phyloP scores from a whole-genome alignment of 2,329 filamentous ascomycete genomes.

The Diaporthe sp. region DNA sequence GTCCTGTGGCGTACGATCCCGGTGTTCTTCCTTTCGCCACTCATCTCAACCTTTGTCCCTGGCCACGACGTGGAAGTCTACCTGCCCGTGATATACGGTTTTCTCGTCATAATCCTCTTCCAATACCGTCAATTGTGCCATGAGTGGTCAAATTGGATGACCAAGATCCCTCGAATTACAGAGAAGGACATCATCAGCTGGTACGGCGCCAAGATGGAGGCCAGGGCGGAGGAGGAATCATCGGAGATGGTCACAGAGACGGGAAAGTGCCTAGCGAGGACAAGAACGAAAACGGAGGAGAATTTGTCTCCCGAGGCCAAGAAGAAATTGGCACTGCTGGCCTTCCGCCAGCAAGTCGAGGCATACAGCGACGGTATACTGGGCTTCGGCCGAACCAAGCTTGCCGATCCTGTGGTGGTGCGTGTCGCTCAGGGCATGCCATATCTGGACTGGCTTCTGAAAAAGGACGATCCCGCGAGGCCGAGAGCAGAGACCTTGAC shows the following conservation, averaged over 20 bases:
- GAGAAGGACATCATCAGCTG: slow-evolving; percentile 62
- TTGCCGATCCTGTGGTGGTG: slow-evolving; percentile 37
- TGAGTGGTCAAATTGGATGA: slow-evolving; percentile 69
- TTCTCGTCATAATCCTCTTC: slow-evolving; percentile 61
- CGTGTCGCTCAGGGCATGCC: slow-evolving; percentile 44
- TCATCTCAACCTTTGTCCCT: slow-evolving; percentile 63
- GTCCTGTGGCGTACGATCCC: slow-evolving; percentile 66
- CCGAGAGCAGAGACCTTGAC: slow-evolving; percentile 45
- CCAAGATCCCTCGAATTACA: slow-evolving; percentile 58
- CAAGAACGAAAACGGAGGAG: slow-evolving; percentile 36
- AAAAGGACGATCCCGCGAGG: slow-evolving; percentile 44
- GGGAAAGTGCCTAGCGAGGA: not conserved
- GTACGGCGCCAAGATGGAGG: slow-evolving; percentile 50
- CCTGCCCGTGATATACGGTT: slow-evolving; percentile 62
- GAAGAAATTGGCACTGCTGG: slow-evolving; percentile 38
- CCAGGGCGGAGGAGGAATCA: slow-evolving; percentile 21
- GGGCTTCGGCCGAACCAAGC: slow-evolving; percentile 28
- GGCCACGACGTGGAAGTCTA: slow-evolving; percentile 67
- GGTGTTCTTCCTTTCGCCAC: slow-evolving; percentile 65
- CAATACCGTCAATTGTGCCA: slow-evolving; percentile 64
- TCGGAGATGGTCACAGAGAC: slow-evolving; percentile 10
- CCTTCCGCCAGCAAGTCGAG: slow-evolving; percentile 50
- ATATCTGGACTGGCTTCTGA: slow-evolving; percentile 49
- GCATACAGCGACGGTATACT: slow-evolving; percentile 37
- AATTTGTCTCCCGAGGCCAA: slow-evolving; percentile 33